phyloP scores from a whole-genome alignment of 768 basidiomycete species.

The Russula foetens region DNA sequence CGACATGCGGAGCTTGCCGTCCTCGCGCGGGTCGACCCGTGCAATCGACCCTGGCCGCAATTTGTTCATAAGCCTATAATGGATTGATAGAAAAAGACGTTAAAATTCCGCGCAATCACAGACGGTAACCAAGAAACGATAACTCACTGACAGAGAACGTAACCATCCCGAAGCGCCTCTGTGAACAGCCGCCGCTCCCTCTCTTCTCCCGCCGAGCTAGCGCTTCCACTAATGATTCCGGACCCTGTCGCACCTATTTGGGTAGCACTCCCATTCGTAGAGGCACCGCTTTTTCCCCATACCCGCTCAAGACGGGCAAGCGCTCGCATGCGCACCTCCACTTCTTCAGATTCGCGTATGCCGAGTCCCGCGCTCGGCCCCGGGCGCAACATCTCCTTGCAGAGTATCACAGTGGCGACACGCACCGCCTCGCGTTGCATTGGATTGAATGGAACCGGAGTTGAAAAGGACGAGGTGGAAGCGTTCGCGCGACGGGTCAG shows the following conservation, averaged over 20 bases:
- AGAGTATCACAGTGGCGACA: constrained; percentile 51
- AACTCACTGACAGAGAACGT: constrained; percentile 84
- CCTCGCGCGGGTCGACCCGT: constrained; percentile 57
- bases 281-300: constrained; percentile 59
- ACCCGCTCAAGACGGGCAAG: constrained; percentile 64
- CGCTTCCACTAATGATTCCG: constrained; percentile 25
- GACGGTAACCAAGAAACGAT: constrained; percentile 8
- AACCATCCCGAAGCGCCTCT: constrained; percentile 76
- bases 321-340: constrained; percentile 54
- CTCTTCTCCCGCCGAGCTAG: constrained; percentile 57
- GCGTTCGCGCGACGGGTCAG: constrained; percentile 51
- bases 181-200: constrained; percentile 64
- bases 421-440: constrained; percentile 65
- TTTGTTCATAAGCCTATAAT: constrained; percentile 66
- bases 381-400: constrained; percentile 56
- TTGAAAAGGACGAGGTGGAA: constrained; percentile 48
- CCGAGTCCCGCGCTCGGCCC: constrained; percentile 47
- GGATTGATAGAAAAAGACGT: constrained; percentile 22
- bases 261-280: constrained; percentile 33
- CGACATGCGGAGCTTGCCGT: constrained; percentile 53
- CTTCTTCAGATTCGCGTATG: constrained; percentile 61
- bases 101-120: background rate
- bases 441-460: constrained; percentile 35
- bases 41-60: constrained; percentile 53
- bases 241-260: constrained; percentile 24